These are phyloP conservation scores for Metschnikowia borealis DNA, from an alignment of 805 yeast genomes.

Conservation along the genomic window DNA sequence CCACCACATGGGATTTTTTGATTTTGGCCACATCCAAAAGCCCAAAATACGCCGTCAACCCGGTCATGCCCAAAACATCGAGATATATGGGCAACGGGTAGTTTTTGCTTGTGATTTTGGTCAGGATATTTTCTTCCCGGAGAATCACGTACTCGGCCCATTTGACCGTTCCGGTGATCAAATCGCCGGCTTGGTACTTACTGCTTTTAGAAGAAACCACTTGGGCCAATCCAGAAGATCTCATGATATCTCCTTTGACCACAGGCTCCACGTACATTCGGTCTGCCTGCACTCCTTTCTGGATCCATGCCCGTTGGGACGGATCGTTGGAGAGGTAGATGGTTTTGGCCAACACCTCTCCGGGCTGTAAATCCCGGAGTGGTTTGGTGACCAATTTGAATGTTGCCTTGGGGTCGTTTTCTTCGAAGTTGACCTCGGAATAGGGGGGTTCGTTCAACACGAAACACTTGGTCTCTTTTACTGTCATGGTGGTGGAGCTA, in stretches of 20 bases:
- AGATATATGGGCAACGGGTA: conserved; percentile 17
- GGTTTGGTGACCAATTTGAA: conserved; percentile 19
- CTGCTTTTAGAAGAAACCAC: conserved; percentile 43
- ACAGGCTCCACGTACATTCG: conserved; percentile 6
- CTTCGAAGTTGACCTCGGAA: conserved; percentile 17
- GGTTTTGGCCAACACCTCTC: conserved; percentile 42
- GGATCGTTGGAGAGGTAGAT: conserved; percentile 55
- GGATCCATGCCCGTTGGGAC: conserved; percentile 55
- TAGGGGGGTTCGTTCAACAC: conserved; percentile 3
- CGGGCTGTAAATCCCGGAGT: conserved; percentile 22
- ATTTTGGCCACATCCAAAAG: conserved; percentile 46
- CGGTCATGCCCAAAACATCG: conserved; percentile 51
- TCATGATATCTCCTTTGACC: conserved; percentile 42
- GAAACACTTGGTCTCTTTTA: neutral
- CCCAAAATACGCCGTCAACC: conserved; percentile 58
- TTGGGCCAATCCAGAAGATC: conserved; percentile 43
- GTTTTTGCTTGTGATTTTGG: conserved; percentile 17
- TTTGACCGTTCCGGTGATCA: conserved; percentile 32
- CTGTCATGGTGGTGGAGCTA: neutral
- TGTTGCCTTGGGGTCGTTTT: conserved; percentile 23
- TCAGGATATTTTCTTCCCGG: conserved; percentile 19
- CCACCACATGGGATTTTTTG: conserved; percentile 40
- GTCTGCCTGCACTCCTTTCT: conserved; percentile 4
- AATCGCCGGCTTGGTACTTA: conserved; percentile 40
- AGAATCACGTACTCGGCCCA: conserved; percentile 49